Evolutionary conservation across 768 basidiomycete genomes (phyloP).

Genomic region (Dioszegia crocea): DNA sequence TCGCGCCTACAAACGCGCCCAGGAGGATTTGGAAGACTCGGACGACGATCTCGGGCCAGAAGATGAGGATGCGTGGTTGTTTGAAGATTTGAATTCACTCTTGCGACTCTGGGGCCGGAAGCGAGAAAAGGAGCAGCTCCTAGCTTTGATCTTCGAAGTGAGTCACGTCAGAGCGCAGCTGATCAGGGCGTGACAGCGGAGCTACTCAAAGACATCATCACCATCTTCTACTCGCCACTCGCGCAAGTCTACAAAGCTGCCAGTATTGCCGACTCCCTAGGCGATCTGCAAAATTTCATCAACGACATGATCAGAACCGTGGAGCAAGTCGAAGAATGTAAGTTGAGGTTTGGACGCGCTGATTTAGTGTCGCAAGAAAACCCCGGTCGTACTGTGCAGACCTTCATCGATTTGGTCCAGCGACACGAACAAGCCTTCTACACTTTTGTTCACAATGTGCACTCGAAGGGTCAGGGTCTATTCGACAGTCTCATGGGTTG

Average conservation of each 20-base stretch:
- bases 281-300: conserved; percentile 87
- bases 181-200: conserved; percentile 86
- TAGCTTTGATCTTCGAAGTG: conserved; percentile 92
- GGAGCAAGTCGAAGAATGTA: conserved; percentile 78
- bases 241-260: conserved; percentile 97
- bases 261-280: conserved; percentile 87
- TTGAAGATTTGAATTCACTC: conserved; percentile 81
- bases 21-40: conserved; percentile 66
- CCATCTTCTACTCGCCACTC: conserved; percentile 93
- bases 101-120: conserved; percentile 72
- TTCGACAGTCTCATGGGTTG: conserved; percentile 93
- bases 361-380: conserved; percentile 72
- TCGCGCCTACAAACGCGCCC: conserved; percentile 63
- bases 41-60: conserved; percentile 87
- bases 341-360: conserved; percentile 42
- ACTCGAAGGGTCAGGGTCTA: conserved; percentile 88
- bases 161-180: conserved; percentile 22
- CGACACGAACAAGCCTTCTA: conserved; percentile 96
- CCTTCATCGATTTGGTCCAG: conserved; percentile 86
- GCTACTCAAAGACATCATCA: conserved; percentile 93
- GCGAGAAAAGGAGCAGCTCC: conserved; percentile 83
- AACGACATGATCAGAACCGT: conserved; percentile 93
- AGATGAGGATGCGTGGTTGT: conserved; percentile 93
- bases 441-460: conserved; percentile 95
- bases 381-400: conserved; percentile 78